Evolutionary conservation across 2,329 filamentous ascomycete genomes (phyloP), one percentile per base, ranked within the genome.

Genomic region (Pseudocercospora ulei): DNA sequence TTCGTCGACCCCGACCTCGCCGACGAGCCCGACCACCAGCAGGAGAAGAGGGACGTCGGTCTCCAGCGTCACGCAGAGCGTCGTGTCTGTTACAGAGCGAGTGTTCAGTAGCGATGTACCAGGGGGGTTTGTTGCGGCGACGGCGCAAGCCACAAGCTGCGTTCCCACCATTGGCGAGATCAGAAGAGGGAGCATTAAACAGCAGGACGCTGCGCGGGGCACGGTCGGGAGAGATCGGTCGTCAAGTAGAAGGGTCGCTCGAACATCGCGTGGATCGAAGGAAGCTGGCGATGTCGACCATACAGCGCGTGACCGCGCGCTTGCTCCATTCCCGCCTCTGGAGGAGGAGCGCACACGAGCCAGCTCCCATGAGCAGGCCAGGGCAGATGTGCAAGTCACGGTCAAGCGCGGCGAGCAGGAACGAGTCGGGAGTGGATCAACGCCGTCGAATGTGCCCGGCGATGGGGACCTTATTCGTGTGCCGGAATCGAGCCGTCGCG

Each of bases 111-210:
- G 23, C 28, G 36, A 51, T 24, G 37, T 47, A 7, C 51, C 52
- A 28, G 31, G 41, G 25, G 49, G 51, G 12, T 53, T 53, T 31
- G 38, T 49, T n/a, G 63, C 65, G n/a, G 65, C 66, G 0, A 64
- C 64, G 1, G 65, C 63, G 7, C 55, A 50, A 5, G 56, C 56
- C 4, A 63, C 58, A 8, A 56, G 63, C 5, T 62, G 57, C 44
- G 64, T 65, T 8, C 65, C 65, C 3, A 63, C 64, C 1, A 39
- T 68, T 12, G 49, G 52, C 28, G 65, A 69, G 28, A 66, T 68
- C 19, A 54, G 66, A 27, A 53, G 51, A 25, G 49, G 53, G 14
- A 51, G 48, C 9, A 50, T 51, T 18, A 46, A 45, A 8, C 18
- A 42, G 16, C 35, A 36, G 7, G 33, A 27, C 7, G 36, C 14